Conservation (phyloP, 164 flowering plant species). For the Liquidambar formosana region DNA sequence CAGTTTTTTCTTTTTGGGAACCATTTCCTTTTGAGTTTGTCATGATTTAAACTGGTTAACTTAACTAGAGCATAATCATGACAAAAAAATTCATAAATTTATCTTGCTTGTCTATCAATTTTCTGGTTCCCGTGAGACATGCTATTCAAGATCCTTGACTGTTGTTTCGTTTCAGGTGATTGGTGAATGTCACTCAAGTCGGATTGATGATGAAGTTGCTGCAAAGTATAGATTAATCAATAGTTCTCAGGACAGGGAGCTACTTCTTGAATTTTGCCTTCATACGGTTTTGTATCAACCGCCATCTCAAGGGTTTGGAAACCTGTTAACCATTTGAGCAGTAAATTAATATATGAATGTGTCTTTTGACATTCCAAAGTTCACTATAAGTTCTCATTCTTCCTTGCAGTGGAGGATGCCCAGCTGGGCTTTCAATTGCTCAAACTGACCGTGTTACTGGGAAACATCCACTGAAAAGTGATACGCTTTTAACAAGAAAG, state of each 20-base stretch:
- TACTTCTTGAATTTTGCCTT: slow-evolving; percentile 84
- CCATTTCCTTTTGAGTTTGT: too few relatives aligned
- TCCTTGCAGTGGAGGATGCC: slow-evolving; percentile 52
- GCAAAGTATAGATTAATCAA: slow-evolving; percentile 51
- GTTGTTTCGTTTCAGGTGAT: slow-evolving; percentile 57
- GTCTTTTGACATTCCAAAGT: background rate
- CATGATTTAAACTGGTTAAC: too few relatives aligned
- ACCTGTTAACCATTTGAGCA: slow-evolving; percentile 7
- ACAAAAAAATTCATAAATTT: too few relatives aligned
- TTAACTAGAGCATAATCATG: too few relatives aligned
- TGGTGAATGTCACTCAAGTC: slow-evolving; percentile 81
- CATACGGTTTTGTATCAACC: slow-evolving; percentile 76
- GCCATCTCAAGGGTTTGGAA: slow-evolving; percentile 65
- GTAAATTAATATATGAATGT: background rate
- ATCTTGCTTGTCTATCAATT: background rate
- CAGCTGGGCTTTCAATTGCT: slow-evolving; percentile 79
- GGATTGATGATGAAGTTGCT: slow-evolving; percentile 56
- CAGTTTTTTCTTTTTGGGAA: too few relatives aligned
- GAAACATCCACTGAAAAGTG: slow-evolving; percentile 54
- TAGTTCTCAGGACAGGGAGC: slow-evolving; percentile 45
- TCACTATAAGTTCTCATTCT: slow-evolving; percentile 9
- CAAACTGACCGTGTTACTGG: slow-evolving; percentile 78
- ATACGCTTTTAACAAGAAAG: slow-evolving; percentile 65
- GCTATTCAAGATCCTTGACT: background rate
- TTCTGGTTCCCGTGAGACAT: slow-evolving; percentile 6